Evolutionary conservation across 2,329 filamentous ascomycete genomes (phyloP).

Genomic region (Thelonectria rubi): DNA sequence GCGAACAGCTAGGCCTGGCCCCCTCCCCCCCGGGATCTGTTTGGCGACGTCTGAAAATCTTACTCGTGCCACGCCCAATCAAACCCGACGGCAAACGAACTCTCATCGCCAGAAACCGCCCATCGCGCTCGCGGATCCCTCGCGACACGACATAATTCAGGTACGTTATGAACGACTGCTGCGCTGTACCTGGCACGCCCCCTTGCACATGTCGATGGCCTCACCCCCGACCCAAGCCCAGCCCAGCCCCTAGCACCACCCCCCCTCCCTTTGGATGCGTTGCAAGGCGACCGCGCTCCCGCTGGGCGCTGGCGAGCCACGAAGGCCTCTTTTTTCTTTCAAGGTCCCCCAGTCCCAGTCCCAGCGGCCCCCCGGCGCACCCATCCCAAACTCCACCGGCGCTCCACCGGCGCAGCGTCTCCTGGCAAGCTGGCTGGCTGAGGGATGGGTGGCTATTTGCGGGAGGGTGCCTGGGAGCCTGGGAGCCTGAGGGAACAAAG

Average conservation of each 20-base stretch:
- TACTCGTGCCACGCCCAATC: slow-evolving; percentile 20
- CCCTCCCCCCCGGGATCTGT: no score
- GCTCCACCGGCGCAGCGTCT: slow-evolving; percentile 12
- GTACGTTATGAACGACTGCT: slow-evolving; percentile 28
- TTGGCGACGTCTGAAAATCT: background rate
- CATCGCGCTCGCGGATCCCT: slow-evolving; percentile 41
- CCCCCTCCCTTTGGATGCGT: slow-evolving; percentile 20
- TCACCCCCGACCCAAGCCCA: slow-evolving; percentile 12
- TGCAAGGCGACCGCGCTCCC: slow-evolving; percentile 33
- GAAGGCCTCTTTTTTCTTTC: slow-evolving; percentile 5
- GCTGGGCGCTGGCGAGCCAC: slow-evolving; percentile 10
- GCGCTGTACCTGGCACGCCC: slow-evolving; percentile 35
- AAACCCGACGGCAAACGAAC: background rate
- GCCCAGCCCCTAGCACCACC: slow-evolving; percentile 31
- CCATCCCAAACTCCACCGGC: slow-evolving; percentile 10
- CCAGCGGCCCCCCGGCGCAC: slow-evolving; percentile 17
- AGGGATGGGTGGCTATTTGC: slow-evolving; percentile 2
- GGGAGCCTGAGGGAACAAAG: background rate
- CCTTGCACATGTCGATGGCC: slow-evolving; percentile 32
- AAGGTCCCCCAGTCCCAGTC: slow-evolving; percentile 17
- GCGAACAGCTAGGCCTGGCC: background rate
- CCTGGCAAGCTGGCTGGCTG: slow-evolving; percentile 21
- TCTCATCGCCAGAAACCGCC: slow-evolving; percentile 3
- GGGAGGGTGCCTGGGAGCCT: slow-evolving; percentile 3
- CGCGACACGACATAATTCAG: slow-evolving; percentile 43